Percentiles rank a stretch among this genome's conserved stretches.
Conservation (phyloP, 2,329 filamentous ascomycete species). For the Salinomyces thailandicus region DNA sequence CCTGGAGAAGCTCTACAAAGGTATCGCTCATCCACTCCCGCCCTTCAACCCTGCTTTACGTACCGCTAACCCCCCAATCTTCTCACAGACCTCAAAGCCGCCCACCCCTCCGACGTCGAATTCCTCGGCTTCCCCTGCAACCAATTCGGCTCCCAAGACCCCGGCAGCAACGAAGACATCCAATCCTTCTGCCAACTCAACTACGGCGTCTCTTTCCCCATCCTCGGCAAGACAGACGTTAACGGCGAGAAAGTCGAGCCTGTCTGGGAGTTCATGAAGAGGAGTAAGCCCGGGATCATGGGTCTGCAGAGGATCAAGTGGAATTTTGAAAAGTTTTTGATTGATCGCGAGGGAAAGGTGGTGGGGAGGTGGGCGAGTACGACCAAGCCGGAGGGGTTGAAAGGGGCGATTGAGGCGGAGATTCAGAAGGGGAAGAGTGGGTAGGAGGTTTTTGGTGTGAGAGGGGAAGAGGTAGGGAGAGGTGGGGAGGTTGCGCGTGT, state of each 20-base stretch:
- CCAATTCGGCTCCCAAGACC: constrained; percentile 89
- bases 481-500: too few relatives aligned
- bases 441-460: background rate
- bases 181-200: constrained; percentile 74
- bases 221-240: constrained; percentile 86
- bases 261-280: constrained; percentile 65
- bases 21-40: too few relatives aligned
- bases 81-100: constrained; percentile 45
- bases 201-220: constrained; percentile 86
- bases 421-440: constrained; percentile 13
- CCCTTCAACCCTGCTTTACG: too few relatives aligned
- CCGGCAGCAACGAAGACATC: constrained; percentile 57
- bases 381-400: constrained; percentile 73
- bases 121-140: constrained; percentile 98
- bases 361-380: constrained; percentile 78
- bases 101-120: constrained; percentile 60
- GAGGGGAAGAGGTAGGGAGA: too few relatives aligned
- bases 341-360: constrained; percentile 77
- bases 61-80: background rate
- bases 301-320: constrained; percentile 91
- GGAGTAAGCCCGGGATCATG: constrained; percentile 65
- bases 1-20: constrained; percentile 82
- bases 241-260: constrained; percentile 77
- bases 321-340: constrained; percentile 99
- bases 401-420: constrained; percentile 41